Conservation (phyloP, 306 rosid genomes). For the Boehmeria nivea region DNA sequence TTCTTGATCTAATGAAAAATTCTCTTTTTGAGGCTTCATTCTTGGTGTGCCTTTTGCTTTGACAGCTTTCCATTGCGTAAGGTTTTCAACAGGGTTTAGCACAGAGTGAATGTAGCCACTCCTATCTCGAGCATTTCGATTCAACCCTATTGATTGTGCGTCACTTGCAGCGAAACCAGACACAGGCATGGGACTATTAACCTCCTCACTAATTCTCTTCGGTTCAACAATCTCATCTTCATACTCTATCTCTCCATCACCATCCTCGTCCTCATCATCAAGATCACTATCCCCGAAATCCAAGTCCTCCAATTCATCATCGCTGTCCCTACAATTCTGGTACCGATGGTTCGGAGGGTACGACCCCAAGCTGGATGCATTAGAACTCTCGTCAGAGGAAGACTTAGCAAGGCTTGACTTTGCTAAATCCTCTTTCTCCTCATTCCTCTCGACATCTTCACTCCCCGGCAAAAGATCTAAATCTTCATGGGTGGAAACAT, state of each 20-base stretch:
- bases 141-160: conserved; percentile 34
- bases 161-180: conserved; percentile 26
- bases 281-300: conserved; percentile 47
- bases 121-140: conserved; percentile 53
- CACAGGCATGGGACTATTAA: conserved; percentile 24
- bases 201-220: conserved; percentile 35
- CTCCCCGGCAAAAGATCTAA: conserved; percentile 18
- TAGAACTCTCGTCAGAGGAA: conserved; percentile 54
- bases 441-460: conserved; percentile 27
- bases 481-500: conserved; percentile 34
- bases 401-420: conserved; percentile 39
- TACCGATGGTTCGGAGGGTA: conserved; percentile 63
- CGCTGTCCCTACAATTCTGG: conserved; percentile 70
- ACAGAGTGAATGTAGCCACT: conserved; percentile 74
- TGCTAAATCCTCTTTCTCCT: conserved; percentile 20
- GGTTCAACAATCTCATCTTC: conserved; percentile 35
- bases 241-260: conserved; percentile 33
- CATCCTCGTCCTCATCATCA: conserved; percentile 52
- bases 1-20: conserved; percentile 31
- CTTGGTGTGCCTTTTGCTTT: conserved; percentile 40
- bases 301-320: conserved; percentile 53
- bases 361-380: conserved; percentile 41
- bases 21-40: conserved; percentile 59
- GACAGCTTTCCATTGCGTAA: conserved; percentile 67
- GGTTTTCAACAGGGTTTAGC: conserved; percentile 75